These are phyloP conservation scores for Myxozyma udenii DNA, from an alignment of 805 yeast species.

Conservation along the genomic window DNA sequence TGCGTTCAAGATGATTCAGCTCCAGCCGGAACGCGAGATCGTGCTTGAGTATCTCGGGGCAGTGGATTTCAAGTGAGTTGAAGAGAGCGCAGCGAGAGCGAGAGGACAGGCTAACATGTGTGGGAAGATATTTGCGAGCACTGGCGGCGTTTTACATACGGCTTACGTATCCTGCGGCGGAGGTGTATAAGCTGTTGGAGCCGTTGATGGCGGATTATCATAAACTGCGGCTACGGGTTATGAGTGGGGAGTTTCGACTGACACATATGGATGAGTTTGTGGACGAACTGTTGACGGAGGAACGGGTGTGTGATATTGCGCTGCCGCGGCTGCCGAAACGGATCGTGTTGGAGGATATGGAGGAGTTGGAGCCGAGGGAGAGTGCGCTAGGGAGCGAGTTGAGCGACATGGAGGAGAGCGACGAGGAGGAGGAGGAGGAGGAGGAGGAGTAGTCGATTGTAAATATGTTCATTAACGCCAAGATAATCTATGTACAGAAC, in stretches of 20 bases:
- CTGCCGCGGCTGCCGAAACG: constrained; percentile 58
- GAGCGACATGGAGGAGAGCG: constrained; percentile 28
- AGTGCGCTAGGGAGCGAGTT: constrained; percentile 42
- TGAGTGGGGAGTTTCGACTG: constrained; percentile 41
- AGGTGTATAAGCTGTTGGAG: constrained; percentile 53
- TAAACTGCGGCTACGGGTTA: constrained; percentile 54
- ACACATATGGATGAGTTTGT: constrained; percentile 70
- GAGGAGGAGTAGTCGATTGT: too few relatives aligned
- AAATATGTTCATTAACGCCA: too few relatives aligned
- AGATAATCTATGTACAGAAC: too few relatives aligned
- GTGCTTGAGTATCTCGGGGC: constrained; percentile 56
- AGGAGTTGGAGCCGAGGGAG: constrained; percentile 36
- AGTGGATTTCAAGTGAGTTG: constrained; percentile 63
- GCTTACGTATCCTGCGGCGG: constrained; percentile 45
- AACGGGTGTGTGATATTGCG: constrained; percentile 68
- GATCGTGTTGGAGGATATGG: constrained; percentile 39
- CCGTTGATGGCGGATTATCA: constrained; percentile 62
- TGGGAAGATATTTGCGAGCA: constrained; percentile 51
- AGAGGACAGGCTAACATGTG: too few relatives aligned
- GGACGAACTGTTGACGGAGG: constrained; percentile 56
- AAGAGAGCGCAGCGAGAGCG: too few relatives aligned
- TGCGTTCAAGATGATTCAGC: constrained; percentile 68
- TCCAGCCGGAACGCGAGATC: constrained; percentile 64
- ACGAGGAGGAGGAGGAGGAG: constrained; percentile 12
- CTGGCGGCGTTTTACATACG: constrained; percentile 61